These are phyloP conservation scores for Citrus inodora DNA, from an alignment of 345 rosid genomes.

Conservation along the genomic window DNA sequence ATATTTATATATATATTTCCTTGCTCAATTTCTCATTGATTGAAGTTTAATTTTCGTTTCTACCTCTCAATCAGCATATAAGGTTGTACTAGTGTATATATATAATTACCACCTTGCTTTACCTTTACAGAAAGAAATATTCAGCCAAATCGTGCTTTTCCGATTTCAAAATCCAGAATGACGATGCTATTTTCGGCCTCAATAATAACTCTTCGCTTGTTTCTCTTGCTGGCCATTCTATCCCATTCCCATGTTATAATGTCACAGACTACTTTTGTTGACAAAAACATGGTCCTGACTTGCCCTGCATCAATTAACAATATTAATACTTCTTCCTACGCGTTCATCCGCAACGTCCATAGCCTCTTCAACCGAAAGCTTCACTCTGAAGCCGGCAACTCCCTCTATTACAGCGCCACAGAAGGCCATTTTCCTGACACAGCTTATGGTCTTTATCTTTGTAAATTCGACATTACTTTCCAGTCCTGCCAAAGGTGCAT, in stretches of 20 bases:
- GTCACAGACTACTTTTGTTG: background rate
- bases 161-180: background rate
- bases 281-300: background rate
- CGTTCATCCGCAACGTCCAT: background rate
- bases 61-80: background rate
- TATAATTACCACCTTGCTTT: too few species aligned
- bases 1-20: too few species aligned
- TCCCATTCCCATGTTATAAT: background rate
- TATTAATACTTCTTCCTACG: background rate
- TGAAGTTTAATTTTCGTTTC: background rate
- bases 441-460: slow-evolving; percentile 21
- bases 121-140: too few species aligned
- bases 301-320: background rate
- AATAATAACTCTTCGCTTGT: background rate
- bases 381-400: background rate
- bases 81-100: too few species aligned
- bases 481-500: slow-evolving; percentile 19
- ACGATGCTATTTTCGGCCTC: background rate
- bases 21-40: too few species aligned
- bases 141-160: too few species aligned
- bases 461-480: background rate
- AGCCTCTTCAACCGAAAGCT: background rate
- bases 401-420: background rate
- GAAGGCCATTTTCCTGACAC: slow-evolving; percentile 5
- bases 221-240: background rate